Percentiles rank a stretch among this genome's conserved stretches.
phyloP scores from a whole-genome alignment of 441 rosid genomes.

The Mallotus repandus region DNA sequence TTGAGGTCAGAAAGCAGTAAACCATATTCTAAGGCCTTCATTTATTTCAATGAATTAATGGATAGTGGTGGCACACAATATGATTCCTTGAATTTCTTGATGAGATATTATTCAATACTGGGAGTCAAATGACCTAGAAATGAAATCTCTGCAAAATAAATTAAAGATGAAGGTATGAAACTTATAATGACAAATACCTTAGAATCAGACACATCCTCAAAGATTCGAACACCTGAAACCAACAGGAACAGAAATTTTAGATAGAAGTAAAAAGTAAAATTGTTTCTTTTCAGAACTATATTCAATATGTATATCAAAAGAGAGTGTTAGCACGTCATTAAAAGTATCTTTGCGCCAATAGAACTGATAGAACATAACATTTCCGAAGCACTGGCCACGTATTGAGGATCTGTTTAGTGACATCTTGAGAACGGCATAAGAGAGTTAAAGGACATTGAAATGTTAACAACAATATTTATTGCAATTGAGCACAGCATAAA shows the following conservation, averaged over 20 bases:
- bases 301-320: no score
- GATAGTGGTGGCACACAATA: neutral
- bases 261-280: neutral
- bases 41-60: neutral
- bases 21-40: neutral
- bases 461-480: neutral
- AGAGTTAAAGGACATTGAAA: slow-evolving; percentile 1
- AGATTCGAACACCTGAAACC: slow-evolving; percentile 86
- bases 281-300: neutral
- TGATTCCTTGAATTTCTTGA: slow-evolving; percentile 5
- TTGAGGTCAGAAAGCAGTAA: neutral
- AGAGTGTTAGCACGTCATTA: no score
- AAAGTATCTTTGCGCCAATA: neutral
- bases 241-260: slow-evolving; percentile 8
- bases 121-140: neutral
- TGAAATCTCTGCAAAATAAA: neutral
- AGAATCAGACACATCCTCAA: slow-evolving; percentile 77
- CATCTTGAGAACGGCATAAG: neutral
- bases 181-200: slow-evolving; percentile 54
- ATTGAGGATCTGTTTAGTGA: neutral
- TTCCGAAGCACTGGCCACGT: no score
- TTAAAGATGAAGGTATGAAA: no score
- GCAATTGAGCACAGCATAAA: neutral
- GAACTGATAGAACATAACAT: no score
- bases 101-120: neutral